Evolutionary conservation across 257 asterid species (phyloP), one percentile per base, ranked within the genome.

Genomic region (Schizonepeta tenuifolia): DNA sequence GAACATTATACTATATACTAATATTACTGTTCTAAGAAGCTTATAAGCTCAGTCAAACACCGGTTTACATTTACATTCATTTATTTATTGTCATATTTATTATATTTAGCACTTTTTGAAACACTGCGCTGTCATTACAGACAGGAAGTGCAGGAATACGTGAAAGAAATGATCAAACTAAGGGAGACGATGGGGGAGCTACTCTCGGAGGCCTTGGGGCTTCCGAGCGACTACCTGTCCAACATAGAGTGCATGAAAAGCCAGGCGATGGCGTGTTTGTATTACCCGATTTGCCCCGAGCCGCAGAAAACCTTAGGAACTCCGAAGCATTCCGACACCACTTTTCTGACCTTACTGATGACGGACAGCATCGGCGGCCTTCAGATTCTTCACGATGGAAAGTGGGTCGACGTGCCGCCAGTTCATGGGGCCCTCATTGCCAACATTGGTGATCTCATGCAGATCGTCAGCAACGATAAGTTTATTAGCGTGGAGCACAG

Each of bases 401-500:
- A 66, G 2, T 83, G 87, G 87, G 70, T 74, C 2, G 71, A 83
- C 12, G 74, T 79, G 3, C 84, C 87, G 18, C 82, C 83, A 0
- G 60, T 57, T 3, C 72, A 22, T 12, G 87, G 82, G 1, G 76
- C 82, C 35, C 78, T 83, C 3, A 74, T 77, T 1, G 82, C 71
- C 67, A 83, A 83, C 26, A 43, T 83, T 0, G 84, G 86, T 0
- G 84, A 83, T 65, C 78, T 79, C 44, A 69, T 79, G 84, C 86
- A 79, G 84, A 76, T 76, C 46, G 73, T 80, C 1, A 80, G 79
- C 75, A 80, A 80, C 12, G 84, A 78, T 49, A 79, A 54, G 70
- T 82, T 82, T 73, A 70, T 63, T 18, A 82, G 86, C 53, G 84
- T 79, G 72, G 79, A 83, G 81, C 87, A 83, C 44, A 72, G 85